Percentiles rank a stretch among this genome's conserved stretches.
Evolutionary conservation across 2,329 filamentous ascomycete species (phyloP).

Genomic region (Coniochaeta pulveracea): DNA sequence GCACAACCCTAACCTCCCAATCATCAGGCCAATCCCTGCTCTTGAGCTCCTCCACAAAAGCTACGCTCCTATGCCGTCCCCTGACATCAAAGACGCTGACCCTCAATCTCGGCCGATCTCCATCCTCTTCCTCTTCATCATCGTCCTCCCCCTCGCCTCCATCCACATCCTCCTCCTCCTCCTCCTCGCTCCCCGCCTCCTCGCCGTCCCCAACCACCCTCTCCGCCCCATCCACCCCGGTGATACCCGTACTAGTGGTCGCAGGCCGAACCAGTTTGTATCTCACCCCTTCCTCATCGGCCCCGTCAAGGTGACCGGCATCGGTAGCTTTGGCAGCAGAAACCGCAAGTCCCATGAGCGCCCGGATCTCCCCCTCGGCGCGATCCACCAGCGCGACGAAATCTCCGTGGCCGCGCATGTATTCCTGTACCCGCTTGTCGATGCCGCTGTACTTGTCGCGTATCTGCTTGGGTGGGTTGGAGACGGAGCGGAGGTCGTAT

Average conservation of each 20-base stretch:
- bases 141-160: neutral
- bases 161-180: neutral
- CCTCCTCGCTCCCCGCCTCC: neutral
- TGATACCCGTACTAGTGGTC: too few species aligned
- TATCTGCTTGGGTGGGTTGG: constrained; percentile 4
- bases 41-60: constrained; percentile 1
- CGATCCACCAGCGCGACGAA: constrained; percentile 2
- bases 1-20: constrained; percentile 3
- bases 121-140: neutral
- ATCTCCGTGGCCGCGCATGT: constrained; percentile 1
- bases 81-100: constrained; percentile 1
- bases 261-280: too few species aligned
- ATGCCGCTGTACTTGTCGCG: constrained; percentile 1
- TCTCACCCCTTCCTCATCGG: too few species aligned
- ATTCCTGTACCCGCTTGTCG: constrained; percentile 1
- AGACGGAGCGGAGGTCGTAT: neutral
- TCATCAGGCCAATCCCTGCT: neutral
- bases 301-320: too few species aligned
- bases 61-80: constrained; percentile 1
- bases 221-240: neutral
- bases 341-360: too few species aligned
- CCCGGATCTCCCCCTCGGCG: neutral
- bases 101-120: neutral
- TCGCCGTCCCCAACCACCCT: neutral
- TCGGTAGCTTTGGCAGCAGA: too few species aligned